phyloP scores from a whole-genome alignment of 768 basidiomycete genomes.

The Porphyrellus cyaneotinctus region DNA sequence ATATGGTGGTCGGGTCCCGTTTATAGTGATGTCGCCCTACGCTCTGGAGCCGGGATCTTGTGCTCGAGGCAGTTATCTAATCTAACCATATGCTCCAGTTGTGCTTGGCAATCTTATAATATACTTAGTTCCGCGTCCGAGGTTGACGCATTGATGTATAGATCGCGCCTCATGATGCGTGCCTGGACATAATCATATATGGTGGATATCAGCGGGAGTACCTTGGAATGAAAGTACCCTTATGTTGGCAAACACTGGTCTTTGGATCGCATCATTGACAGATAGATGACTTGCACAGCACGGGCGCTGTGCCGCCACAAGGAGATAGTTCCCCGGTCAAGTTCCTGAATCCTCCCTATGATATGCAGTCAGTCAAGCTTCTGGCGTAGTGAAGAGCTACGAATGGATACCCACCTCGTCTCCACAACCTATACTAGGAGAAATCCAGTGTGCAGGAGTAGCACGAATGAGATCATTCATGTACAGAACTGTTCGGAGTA shows the following conservation, averaged over 20 bases:
- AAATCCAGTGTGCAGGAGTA: no score
- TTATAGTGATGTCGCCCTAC: background rate
- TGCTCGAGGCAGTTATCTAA: background rate
- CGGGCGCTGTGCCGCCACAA: background rate
- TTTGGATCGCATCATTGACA: constrained; percentile 1
- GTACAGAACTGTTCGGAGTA: no score
- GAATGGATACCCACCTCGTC: background rate
- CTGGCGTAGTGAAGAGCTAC: background rate
- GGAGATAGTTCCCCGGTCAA: background rate
- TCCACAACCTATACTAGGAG: background rate
- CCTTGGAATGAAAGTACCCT: background rate
- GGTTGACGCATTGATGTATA: background rate
- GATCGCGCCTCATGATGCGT: background rate
- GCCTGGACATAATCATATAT: background rate
- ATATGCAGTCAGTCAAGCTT: background rate
- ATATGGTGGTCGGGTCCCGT: constrained; percentile 1
- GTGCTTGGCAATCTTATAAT: background rate
- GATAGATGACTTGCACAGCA: background rate
- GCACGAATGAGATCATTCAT: no score
- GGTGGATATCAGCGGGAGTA: constrained; percentile 10
- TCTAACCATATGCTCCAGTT: background rate
- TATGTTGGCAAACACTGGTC: background rate
- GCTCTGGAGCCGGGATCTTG: background rate
- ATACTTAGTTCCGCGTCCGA: background rate
- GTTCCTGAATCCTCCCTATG: background rate